Percentiles rank a stretch among this genome's conserved stretches.
phyloP scores from a whole-genome alignment of 148 eudicot species.

The Talinum fruticosum region DNA sequence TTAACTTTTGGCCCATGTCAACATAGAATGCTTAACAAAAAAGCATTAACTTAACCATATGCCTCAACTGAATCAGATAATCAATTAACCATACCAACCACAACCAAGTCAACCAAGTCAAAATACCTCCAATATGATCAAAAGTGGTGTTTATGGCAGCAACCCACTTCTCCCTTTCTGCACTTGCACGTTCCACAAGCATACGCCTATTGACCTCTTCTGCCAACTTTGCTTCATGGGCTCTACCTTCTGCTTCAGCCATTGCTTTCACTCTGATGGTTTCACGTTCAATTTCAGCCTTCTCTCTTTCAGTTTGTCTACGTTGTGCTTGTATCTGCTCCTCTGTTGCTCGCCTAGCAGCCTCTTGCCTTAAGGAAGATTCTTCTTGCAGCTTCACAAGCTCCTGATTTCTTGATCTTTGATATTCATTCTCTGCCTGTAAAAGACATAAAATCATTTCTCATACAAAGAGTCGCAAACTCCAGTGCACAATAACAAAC shows the following conservation, averaged over 20 bases:
- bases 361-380: constrained; percentile 68
- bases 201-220: constrained; percentile 85
- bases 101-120: not conserved
- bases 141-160: constrained; percentile 92
- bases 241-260: constrained; percentile 94
- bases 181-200: constrained; percentile 72
- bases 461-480: not conserved
- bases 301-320: constrained; percentile 88
- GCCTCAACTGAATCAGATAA: not conserved
- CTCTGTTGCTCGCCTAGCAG: constrained; percentile 80
- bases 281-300: constrained; percentile 93
- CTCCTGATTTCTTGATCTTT: constrained; percentile 79
- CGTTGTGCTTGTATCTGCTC: constrained; percentile 94
- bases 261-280: constrained; percentile 81
- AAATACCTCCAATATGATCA: constrained; percentile 90
- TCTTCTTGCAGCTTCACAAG: constrained; percentile 89
- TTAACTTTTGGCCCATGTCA: not conserved
- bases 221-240: constrained; percentile 80
- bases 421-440: constrained; percentile 81
- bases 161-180: constrained; percentile 93
- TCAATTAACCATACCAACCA: not conserved
- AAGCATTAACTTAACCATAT: not conserved
- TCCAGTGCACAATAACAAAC: not conserved
- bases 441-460: constrained; percentile 8
- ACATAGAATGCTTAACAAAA: not conserved